Percentiles rank a stretch among this genome's conserved stretches.
phyloP scores from a whole-genome alignment of 495 filamentous ascomycete species.

The Neurospora sp. region DNA sequence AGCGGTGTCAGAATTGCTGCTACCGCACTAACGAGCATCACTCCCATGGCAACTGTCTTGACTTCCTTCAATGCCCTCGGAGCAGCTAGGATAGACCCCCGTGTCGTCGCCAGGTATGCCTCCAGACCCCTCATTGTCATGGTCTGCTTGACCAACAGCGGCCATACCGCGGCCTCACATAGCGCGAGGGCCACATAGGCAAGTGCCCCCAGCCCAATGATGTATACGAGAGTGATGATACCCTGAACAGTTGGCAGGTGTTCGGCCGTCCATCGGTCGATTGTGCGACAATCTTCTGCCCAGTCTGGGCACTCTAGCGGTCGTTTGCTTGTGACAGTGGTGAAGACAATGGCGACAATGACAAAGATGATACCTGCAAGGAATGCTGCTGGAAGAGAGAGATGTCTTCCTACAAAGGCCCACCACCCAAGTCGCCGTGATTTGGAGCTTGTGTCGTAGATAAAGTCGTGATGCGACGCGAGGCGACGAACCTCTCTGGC shows the following conservation, averaged over 20 bases:
- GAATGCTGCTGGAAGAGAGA: conserved; percentile 15
- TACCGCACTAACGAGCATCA: conserved; percentile 7
- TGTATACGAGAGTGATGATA: conserved; percentile 18
- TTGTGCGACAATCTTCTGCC: conserved; percentile 10
- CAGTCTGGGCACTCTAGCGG: conserved; percentile 19
- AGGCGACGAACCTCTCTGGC: conserved; percentile 17
- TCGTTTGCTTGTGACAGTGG: conserved; percentile 10
- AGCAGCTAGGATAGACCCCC: conserved; percentile 13
- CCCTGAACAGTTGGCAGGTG: conserved; percentile 21
- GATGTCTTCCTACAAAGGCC: conserved; percentile 16
- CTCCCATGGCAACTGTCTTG: conserved; percentile 6
- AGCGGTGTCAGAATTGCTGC: conserved; percentile 13
- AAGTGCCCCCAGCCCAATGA: conserved; percentile 16
- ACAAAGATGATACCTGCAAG: conserved; percentile 13
- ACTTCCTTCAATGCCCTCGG: conserved; percentile 10
- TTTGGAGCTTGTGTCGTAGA: conserved; percentile 9
- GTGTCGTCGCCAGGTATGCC: conserved; percentile 14
- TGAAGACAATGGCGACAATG: conserved; percentile 18
- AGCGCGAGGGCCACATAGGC: conserved; percentile 10
- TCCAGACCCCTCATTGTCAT: conserved; percentile 17
- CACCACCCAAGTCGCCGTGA: conserved; percentile 15
- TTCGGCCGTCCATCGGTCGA: conserved; percentile 15
- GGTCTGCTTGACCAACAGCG: conserved; percentile 14
- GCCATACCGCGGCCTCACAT: conserved; percentile 19
- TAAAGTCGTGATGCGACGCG: conserved; percentile 22